A percentile compares a stretch with the other conserved stretches of the same genome.
These are phyloP conservation scores for Leccinum subrobustum DNA, from an alignment of 1,284 basidiomycete genomes.

Conservation along the genomic window DNA sequence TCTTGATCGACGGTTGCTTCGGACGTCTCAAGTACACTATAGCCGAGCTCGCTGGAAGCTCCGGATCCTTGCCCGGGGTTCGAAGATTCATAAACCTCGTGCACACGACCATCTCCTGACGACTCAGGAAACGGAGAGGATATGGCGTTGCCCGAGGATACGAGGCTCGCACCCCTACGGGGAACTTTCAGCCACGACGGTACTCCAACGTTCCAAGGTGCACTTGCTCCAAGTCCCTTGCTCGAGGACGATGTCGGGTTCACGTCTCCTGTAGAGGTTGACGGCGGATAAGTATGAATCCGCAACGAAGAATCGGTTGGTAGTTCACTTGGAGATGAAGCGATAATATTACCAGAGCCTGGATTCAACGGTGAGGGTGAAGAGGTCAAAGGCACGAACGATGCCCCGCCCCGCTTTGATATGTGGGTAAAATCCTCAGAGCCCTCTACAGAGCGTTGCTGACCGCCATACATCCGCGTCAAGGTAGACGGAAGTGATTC, in stretches of 20 bases:
- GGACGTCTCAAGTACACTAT: constrained; percentile 72
- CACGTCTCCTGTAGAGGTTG: constrained; percentile 46
- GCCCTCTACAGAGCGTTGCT: constrained; percentile 40
- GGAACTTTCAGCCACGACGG: constrained; percentile 71
- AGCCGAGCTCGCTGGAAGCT: constrained; percentile 60
- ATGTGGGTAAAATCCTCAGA: constrained; percentile 71
- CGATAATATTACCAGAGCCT: constrained; percentile 13
- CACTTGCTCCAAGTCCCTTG: constrained; percentile 29
- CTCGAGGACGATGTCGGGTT: constrained; percentile 25
- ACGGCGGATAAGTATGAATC: constrained; percentile 77
- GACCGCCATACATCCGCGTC: constrained; percentile 29
- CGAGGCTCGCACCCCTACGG: constrained; percentile 40
- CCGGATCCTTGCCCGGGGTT: constrained; percentile 26
- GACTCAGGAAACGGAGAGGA: constrained; percentile 11
- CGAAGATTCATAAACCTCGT: constrained; percentile 54
- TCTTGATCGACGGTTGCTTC: constrained; percentile 62
- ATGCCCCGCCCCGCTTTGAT: constrained; percentile 49
- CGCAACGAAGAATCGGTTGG: constrained; percentile 25
- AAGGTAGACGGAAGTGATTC: constrained; percentile 44
- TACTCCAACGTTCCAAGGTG: constrained; percentile 60
- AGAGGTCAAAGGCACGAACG: constrained; percentile 62
- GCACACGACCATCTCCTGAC: constrained; percentile 33
- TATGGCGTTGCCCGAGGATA: constrained; percentile 8
- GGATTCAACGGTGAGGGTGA: constrained; percentile 21
- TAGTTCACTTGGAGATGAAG: constrained; percentile 8